phyloP scores from a whole-genome alignment of 176 grass and related monocot genomes.

The Otatea glauca region DNA sequence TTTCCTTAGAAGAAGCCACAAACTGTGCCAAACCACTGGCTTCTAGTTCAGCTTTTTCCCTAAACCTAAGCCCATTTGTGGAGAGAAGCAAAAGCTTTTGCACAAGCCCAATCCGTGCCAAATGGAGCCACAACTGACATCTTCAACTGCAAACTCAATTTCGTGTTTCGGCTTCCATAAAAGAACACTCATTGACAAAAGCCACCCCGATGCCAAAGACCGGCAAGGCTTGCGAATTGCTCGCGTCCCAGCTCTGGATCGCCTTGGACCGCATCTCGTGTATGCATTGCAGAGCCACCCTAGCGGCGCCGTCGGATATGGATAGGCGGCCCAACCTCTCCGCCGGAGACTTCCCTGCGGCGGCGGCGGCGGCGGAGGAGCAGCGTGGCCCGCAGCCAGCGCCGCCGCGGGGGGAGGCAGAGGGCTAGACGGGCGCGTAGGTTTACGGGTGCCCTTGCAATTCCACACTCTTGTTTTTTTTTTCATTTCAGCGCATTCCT shows the following conservation, averaged over 20 bases:
- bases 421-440: conserved; percentile 10
- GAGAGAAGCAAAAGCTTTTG: too few species aligned
- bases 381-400: conserved; percentile 54
- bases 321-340: conserved; percentile 47
- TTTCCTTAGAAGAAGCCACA: too few species aligned
- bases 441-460: conserved; percentile 11
- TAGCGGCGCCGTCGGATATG: conserved; percentile 27
- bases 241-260: conserved; percentile 77
- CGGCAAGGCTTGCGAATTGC: conserved; percentile 77
- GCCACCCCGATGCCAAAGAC: conserved; percentile 69
- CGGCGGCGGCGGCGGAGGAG: conserved; percentile 17
- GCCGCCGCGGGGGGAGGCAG: conserved; percentile 44
- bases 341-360: not conserved
- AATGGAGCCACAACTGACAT: conserved; percentile 55
- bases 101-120: too few species aligned
- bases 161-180: conserved; percentile 24
- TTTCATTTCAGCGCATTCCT: not conserved
- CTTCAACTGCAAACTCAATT: conserved; percentile 40
- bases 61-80: too few species aligned
- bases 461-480: not conserved
- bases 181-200: conserved; percentile 65
- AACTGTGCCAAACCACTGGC: too few species aligned
- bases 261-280: conserved; percentile 84
- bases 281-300: conserved; percentile 84
- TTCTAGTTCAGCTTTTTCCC: too few species aligned